phyloP scores from a whole-genome alignment of 2,329 filamentous ascomycete genomes.

The Hypoxylon sp. region DNA sequence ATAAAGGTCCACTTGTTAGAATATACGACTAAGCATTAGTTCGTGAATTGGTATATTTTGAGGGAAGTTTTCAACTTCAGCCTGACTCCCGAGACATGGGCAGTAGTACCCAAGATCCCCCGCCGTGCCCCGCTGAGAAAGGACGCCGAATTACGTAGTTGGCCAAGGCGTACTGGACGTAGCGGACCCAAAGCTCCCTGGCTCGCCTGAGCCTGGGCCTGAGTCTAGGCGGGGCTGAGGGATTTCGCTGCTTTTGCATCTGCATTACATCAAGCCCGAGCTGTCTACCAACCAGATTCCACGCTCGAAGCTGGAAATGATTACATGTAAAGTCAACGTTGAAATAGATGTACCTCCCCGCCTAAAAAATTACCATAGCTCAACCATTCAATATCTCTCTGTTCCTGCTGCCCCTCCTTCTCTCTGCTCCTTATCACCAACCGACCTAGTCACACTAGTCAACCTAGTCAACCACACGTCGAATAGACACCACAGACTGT shows the following conservation, averaged over 20 bases:
- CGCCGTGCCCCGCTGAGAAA: slow-evolving; percentile 28
- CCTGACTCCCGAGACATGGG: slow-evolving; percentile 26
- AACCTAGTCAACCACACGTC: slow-evolving; percentile 31
- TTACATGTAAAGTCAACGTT: slow-evolving; percentile 11
- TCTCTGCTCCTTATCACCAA: slow-evolving; percentile 13
- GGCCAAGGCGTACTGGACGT: slow-evolving; percentile 26
- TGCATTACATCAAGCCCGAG: slow-evolving; percentile 34
- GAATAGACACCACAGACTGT: slow-evolving; percentile 22
- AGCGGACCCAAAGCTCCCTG: slow-evolving; percentile 36
- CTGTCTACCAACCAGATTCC: slow-evolving; percentile 23
- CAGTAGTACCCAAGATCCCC: slow-evolving; percentile 25
- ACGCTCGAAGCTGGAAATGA: slow-evolving; percentile 18
- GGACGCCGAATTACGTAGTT: slow-evolving; percentile 35
- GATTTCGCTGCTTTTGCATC: slow-evolving; percentile 39
- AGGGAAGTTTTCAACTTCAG: too few relatives aligned
- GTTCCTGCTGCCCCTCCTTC: slow-evolving; percentile 16
- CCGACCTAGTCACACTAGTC: slow-evolving; percentile 20
- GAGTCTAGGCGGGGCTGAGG: slow-evolving; percentile 34
- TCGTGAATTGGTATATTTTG: too few relatives aligned
- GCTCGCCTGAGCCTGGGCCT: slow-evolving; percentile 11
- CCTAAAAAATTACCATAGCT: slow-evolving; percentile 16
- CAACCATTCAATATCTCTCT: slow-evolving; percentile 6
- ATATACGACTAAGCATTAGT: too few relatives aligned
- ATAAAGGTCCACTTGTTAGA: too few relatives aligned
- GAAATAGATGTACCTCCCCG: slow-evolving; percentile 4